Evolutionary conservation across 2,329 filamentous ascomycete genomes (phyloP).

Genomic region (Xylaria sp.): DNA sequence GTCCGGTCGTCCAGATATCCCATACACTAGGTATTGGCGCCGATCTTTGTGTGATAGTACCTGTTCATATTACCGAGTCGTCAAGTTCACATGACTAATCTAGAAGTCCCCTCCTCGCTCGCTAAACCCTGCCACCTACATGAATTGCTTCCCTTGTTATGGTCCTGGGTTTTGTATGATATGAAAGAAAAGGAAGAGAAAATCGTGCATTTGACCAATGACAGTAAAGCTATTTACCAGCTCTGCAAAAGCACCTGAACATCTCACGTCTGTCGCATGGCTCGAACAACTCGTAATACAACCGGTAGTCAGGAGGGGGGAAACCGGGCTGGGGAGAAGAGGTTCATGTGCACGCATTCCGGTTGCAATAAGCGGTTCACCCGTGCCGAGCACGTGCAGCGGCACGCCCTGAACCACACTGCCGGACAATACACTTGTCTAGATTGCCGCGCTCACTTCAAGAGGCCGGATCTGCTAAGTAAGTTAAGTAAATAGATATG

Average conservation of each 20-base stretch:
- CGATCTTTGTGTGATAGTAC: background rate
- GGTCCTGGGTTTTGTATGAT: background rate
- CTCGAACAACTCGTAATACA: constrained; percentile 13
- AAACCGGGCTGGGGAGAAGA: constrained; percentile 20
- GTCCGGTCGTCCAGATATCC: too few species aligned
- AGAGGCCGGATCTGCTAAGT: constrained; percentile 69
- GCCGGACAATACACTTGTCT: constrained; percentile 65
- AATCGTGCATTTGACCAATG: background rate
- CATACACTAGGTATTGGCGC: background rate
- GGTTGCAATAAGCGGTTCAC: constrained; percentile 66
- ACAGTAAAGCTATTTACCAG: background rate
- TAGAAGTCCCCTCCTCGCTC: background rate
- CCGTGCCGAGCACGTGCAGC: constrained; percentile 67
- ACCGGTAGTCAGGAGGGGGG: constrained; percentile 1
- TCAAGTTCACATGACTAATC: background rate
- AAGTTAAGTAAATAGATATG: constrained; percentile 41
- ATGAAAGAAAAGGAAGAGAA: background rate
- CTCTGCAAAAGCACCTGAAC: background rate
- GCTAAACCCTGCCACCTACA: constrained; percentile 4
- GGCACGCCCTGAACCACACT: constrained; percentile 68
- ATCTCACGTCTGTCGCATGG: constrained; percentile 12
- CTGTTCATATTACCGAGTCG: background rate
- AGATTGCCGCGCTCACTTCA: constrained; percentile 70
- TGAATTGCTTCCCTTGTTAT: background rate
- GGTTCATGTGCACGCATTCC: constrained; percentile 54